Base-by-base conservation (phyloP, 495 filamentous ascomycete genomes). In the Hapsidospora chrysogenum region DNA sequence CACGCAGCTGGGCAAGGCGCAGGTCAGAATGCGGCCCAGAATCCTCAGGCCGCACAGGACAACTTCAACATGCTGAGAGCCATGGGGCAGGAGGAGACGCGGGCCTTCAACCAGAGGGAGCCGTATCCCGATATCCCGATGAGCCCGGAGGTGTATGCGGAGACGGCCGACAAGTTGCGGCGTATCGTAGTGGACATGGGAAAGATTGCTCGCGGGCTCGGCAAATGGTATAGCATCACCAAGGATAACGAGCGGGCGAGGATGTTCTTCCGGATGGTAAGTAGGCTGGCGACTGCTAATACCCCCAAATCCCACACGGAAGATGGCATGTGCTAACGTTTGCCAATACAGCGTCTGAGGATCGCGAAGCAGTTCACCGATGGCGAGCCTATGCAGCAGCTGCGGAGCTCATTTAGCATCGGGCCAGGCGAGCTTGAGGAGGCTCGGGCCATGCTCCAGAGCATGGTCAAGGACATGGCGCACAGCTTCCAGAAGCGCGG, bases 281-380 rank as follows among this genome's bases (percentile, higher is more conserved):
- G 64, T 60, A 15, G 8, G 29, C 37, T 3, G 11, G 18, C 13
- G 10, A 10, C 29, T 30, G 29, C 20, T 18, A 13, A 18, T 17
- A n/a, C n/a, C n/a, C n/a, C n/a, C n/a, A n/a, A n/a, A n/a, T n/a
- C n/a, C n/a, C n/a, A n/a, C n/a, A n/a, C n/a, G n/a, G n/a, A n/a
- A n/a, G n/a, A n/a, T 31, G 29, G 15, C 26, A 39, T 44, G 20
- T 56, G 58, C 41, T 58, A 35, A 37, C 5, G 29, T 25, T n/a
- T n/a, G n/a, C n/a, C 3, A 14, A 18, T 42, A 9, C 51, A 76
- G 72, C 67, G 72, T 16, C 50, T 66, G 11, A 59, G 68, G 44
- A 45, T 82, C 23, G 53, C 60, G 38, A 63, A 64, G 36, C 78
- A 85, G 45, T 73, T 72, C 44, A 59, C 51, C 22, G 66, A 73